A percentile compares a stretch with the other conserved stretches of the same genome.
Evolutionary conservation across 2,329 filamentous ascomycete genomes (phyloP).

Genomic region (Aureobasidium sp.): DNA sequence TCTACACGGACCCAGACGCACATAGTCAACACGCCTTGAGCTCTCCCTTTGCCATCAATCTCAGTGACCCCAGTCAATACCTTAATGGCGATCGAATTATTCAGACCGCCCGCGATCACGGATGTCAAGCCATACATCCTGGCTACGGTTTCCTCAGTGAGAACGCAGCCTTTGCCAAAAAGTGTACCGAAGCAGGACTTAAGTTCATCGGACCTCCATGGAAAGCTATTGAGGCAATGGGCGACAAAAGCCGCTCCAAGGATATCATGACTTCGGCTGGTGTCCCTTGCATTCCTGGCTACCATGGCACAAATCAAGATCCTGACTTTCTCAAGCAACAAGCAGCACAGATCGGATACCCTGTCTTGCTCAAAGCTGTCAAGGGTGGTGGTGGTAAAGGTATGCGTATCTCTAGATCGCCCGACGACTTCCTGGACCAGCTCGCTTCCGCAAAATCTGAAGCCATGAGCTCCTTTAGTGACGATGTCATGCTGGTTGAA

Average conservation of each 20-base stretch:
- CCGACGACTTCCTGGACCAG: constrained; percentile 54
- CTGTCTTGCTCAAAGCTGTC: constrained; percentile 59
- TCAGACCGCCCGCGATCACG: constrained; percentile 72
- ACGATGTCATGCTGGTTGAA: constrained; percentile 61
- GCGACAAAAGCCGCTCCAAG: constrained; percentile 85
- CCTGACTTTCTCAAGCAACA: constrained; percentile 55
- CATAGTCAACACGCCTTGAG: constrained; percentile 80
- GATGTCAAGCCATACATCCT: constrained; percentile 87
- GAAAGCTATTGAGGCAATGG: constrained; percentile 74
- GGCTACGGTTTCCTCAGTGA: constrained; percentile 94
- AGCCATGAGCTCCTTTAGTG: constrained; percentile 57
- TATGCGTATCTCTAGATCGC: constrained; percentile 55
- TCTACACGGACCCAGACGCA: constrained; percentile 91
- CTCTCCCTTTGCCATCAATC: constrained; percentile 74
- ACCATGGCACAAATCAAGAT: constrained; percentile 81
- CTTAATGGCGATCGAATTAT: constrained; percentile 93
- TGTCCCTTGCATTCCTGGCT: constrained; percentile 92
- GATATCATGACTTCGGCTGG: constrained; percentile 95
- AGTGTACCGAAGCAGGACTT: constrained; percentile 82
- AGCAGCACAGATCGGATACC: constrained; percentile 64
- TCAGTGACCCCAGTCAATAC: constrained; percentile 79
- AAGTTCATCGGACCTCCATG: constrained; percentile 88
- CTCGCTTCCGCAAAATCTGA: constrained; percentile 59
- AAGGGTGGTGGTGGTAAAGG: constrained; percentile 63
- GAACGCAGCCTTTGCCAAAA: constrained; percentile 82